Conservation (phyloP, 83 land plant species). For the Picea mariana region DNA sequence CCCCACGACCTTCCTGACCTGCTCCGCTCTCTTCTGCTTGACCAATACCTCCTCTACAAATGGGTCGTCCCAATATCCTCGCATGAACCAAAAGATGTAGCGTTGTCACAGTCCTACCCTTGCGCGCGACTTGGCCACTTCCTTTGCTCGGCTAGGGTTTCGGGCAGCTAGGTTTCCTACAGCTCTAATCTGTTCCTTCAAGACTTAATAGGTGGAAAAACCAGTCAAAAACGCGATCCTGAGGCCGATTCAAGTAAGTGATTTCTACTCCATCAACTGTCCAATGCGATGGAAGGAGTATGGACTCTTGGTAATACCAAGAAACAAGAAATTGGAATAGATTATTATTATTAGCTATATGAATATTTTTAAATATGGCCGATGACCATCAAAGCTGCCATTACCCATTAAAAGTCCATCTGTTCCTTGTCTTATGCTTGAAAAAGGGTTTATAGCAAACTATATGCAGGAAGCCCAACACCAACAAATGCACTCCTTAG, state of each 20-base stretch:
- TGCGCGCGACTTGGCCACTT: too few species aligned
- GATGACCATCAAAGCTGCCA: not conserved
- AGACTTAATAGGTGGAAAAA: conserved; percentile 67
- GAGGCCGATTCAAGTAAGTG: conserved; percentile 57
- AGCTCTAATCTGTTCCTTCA: conserved; percentile 72
- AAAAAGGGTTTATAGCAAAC: conserved; percentile 42
- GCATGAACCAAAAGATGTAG: too few species aligned
- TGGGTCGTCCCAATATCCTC: too few species aligned
- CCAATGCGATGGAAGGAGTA: conserved; percentile 3
- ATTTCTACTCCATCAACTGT: conserved; percentile 57
- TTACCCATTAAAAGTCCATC: conserved; percentile 49
- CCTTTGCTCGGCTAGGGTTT: too few species aligned
- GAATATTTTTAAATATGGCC: not conserved
- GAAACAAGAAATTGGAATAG: not conserved
- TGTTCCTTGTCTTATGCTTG: conserved; percentile 56
- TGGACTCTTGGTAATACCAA: not conserved
- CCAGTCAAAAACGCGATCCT: conserved; percentile 68
- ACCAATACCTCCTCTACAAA: too few species aligned
- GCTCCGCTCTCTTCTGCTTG: too few species aligned
- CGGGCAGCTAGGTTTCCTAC: too few species aligned
- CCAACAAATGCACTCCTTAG: conserved; percentile 37
- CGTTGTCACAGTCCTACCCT: too few species aligned
- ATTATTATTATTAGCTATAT: not conserved
- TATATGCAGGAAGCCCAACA: conserved; percentile 63
- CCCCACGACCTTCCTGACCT: too few species aligned